Evolutionary conservation across 495 filamentous ascomycete species (phyloP).

Genomic region (Penicillium alfredii): DNA sequence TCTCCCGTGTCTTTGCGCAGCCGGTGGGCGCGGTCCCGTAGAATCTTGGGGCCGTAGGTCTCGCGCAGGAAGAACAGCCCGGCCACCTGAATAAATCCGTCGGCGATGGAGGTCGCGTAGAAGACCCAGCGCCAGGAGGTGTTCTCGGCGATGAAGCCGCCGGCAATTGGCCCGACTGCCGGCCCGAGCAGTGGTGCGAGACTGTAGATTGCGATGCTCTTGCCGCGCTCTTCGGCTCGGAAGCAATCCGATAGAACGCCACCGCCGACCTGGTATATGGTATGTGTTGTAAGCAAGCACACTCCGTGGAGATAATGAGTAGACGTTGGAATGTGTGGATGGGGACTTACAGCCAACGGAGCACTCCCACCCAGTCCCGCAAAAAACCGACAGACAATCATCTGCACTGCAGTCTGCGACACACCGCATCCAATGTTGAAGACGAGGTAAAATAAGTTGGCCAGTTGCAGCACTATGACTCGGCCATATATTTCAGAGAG

Average conservation of each 20-base stretch:
- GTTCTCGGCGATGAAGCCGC: slow-evolving; percentile 61
- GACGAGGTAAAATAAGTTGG: slow-evolving; percentile 61
- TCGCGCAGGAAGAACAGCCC: slow-evolving; percentile 66
- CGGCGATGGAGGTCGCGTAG: slow-evolving; percentile 56
- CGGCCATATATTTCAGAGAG: slow-evolving; percentile 73
- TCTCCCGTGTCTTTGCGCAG: slow-evolving; percentile 64
- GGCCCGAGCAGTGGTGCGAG: slow-evolving; percentile 63
- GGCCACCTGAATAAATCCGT: slow-evolving; percentile 53
- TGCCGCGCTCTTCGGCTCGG: slow-evolving; percentile 56
- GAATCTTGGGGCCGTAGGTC: slow-evolving; percentile 62
- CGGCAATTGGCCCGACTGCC: slow-evolving; percentile 57
- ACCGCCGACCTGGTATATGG: slow-evolving; percentile 54
- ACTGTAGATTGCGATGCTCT: slow-evolving; percentile 57
- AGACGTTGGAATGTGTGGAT: background rate
- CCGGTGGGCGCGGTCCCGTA: slow-evolving; percentile 48
- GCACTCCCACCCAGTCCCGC: slow-evolving; percentile 54
- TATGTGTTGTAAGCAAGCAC: too few relatives aligned
- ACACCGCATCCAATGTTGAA: slow-evolving; percentile 54
- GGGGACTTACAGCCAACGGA: slow-evolving; percentile 39
- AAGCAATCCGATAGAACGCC: slow-evolving; percentile 61
- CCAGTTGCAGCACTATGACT: slow-evolving; percentile 50
- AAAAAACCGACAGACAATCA: slow-evolving; percentile 54
- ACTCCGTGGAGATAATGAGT: too few relatives aligned
- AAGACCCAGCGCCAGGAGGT: slow-evolving; percentile 70
- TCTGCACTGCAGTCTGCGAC: slow-evolving; percentile 41